A percentile compares a stretch with the other conserved stretches of the same genome.
phyloP scores from a whole-genome alignment of 1,284 basidiomycete species.

The Leccinum solheimii region DNA sequence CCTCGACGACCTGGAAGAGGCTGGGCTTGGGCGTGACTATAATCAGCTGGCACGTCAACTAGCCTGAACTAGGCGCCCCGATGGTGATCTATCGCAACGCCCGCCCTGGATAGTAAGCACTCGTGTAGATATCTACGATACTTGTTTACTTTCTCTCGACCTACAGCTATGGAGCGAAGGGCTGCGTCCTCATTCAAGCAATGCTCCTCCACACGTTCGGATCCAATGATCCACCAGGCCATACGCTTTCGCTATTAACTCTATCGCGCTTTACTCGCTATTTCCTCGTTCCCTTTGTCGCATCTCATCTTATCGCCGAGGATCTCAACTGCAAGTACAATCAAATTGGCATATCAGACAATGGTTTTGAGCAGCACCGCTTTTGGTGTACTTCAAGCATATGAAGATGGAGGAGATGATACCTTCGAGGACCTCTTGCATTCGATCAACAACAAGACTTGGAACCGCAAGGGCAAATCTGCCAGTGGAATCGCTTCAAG shows the following conservation, averaged over 20 bases:
- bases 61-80: too few relatives aligned
- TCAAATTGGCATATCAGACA: not conserved
- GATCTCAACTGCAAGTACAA: not conserved
- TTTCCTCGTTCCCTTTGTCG: not conserved
- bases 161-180: not conserved
- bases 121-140: not conserved
- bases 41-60: too few relatives aligned
- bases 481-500: too few relatives aligned
- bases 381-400: not conserved
- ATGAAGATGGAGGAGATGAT: not conserved
- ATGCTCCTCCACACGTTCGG: not conserved
- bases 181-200: not conserved
- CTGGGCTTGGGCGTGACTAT: too few relatives aligned
- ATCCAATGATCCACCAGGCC: not conserved
- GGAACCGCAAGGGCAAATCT: too few relatives aligned
- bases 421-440: too few relatives aligned
- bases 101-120: too few relatives aligned
- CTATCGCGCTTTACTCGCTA: not conserved
- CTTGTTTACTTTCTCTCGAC: not conserved
- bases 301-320: not conserved
- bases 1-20: too few relatives aligned
- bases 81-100: too few relatives aligned
- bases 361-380: not conserved
- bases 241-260: not conserved
- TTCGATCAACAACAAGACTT: too few relatives aligned